Evolutionary conservation across 768 basidiomycete species (phyloP), one percentile per base, ranked within the genome.

Genomic region (Termitomyces sp.): DNA sequence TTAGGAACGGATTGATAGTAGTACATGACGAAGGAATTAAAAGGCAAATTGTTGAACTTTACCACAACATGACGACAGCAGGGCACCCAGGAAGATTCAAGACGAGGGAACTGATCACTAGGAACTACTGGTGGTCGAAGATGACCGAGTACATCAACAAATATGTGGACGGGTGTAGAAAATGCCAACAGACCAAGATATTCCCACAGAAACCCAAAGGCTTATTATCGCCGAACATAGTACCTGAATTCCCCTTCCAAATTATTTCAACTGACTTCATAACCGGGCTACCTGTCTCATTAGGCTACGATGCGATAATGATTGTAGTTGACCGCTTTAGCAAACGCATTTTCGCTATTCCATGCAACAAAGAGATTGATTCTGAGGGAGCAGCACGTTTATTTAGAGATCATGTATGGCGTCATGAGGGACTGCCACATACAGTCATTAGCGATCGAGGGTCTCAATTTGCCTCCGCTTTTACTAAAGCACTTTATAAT

Each of bases 341-440:
- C 20, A 57, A 57, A 49, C 3, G 55, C 16, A 48, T 57, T 3
- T 56, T 34, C 41, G 52, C 22, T 0, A 41, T 53, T 4, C 52
- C 22, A 12, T 53, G 55, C 31, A 57, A 49, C 9, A 1, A 57
- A 22, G 55, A 57, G 15, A 49, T 31, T 31, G 7, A 31, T 31
- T 31, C 7, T 7, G 41, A 45, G 2, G 57, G 57, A 6, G 37
- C 57, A 2, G 55, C 60, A 5, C 39, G 34, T 20, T 30, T 62
- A 12, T 62, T 54, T 22, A 9, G 52, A 16, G 52, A 58, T 27
- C 24, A 58, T 33, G 47, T 62, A 6, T 62, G 55, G 47, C 59
- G 18, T 30, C 34, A 53, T 13, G 36, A 53, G 11, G 61, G 58
- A 0, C 37, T 58, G 2, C 57, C 53, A n/a, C n/a, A n/a, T n/a